Base-by-base conservation (phyloP, 2,329 filamentous ascomycete genomes). In the Alternaria panax region DNA sequence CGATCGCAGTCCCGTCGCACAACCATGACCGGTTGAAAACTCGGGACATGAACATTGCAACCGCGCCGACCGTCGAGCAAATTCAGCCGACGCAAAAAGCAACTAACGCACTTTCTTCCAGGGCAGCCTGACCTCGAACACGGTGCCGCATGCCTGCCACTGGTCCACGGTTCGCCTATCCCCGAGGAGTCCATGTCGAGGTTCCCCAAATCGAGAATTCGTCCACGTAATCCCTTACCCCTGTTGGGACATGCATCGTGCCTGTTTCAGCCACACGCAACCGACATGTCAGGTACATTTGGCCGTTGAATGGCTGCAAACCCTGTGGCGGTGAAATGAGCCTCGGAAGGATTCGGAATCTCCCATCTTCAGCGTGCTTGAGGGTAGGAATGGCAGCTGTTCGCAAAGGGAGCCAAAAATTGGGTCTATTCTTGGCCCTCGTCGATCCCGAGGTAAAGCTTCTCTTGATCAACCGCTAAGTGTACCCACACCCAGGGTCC, bases 141-240 rank as follows among this genome's bases (percentile, higher is more conserved):
- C 20, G 43, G 27, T n/a, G 38, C 30, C 45, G 36, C 43, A 40
- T 42, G 50, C n/a, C 47, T 52, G 36, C 28, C 34, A 42, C 36
- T 20, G 40, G 36, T 36, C 45, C 51, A 55, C 51, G 30, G 36
- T 7, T 55, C 51, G 28, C 48, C 28, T 53, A 53, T 57, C 36
- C 38, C 48, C 40, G 43, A 42, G 45, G 12, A 6, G 25, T 48
- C 30, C 45, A 24, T 16, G 46, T 57, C 24, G 41, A 60, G 53
- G 36, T 22, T 25, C 30, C 38, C 54, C 54, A 6, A 57, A 50
- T 53, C 34, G 42, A 52, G 54, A 22, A n/a, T 5, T 30, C 28
- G 54, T 57, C 54, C 54, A 58, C 58, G 58, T 60, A 60, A 58
- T 51, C 48, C n/a, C n/a, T 52, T 18, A n/a, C 54, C 58, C 58